These are phyloP conservation scores for Daldinia concentrica DNA, from an alignment of 495 filamentous ascomycete species.

Conservation along the genomic window DNA sequence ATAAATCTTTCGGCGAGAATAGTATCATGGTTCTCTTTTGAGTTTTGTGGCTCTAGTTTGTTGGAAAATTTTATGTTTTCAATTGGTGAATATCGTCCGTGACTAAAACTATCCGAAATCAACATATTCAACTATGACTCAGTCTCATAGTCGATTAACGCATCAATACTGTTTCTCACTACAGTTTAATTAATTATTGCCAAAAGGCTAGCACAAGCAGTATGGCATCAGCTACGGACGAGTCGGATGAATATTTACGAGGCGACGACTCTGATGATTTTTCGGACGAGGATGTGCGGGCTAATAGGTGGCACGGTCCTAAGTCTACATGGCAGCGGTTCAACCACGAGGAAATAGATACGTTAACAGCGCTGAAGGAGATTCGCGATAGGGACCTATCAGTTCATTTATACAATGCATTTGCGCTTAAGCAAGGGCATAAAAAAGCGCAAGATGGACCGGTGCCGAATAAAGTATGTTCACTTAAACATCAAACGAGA, in stretches of 20 bases:
- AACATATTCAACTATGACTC: slow-evolving; percentile 5
- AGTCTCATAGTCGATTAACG: not conserved
- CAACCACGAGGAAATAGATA: slow-evolving; percentile 66
- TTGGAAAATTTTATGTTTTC: slow-evolving; percentile 9
- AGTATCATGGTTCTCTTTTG: not conserved
- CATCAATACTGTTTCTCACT: not conserved
- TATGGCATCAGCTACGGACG: slow-evolving; percentile 37
- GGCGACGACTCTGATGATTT: slow-evolving; percentile 38
- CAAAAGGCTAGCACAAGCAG: not conserved
- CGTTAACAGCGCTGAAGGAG: slow-evolving; percentile 66
- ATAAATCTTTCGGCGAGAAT: slow-evolving; percentile 10
- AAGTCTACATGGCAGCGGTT: slow-evolving; percentile 66
- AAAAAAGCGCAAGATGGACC: slow-evolving; percentile 9
- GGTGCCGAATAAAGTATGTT: slow-evolving; percentile 15
- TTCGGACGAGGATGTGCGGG: slow-evolving; percentile 48
- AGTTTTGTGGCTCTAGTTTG: slow-evolving; percentile 5
- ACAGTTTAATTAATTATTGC: not conserved
- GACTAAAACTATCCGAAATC: slow-evolving; percentile 2
- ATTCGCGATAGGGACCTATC: slow-evolving; percentile 69
- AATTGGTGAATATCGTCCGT: not conserved
- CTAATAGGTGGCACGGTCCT: slow-evolving; percentile 64
- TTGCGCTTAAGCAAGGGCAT: slow-evolving; percentile 60
- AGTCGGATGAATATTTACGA: slow-evolving; percentile 34
- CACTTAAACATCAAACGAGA: not conserved
- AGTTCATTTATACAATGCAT: slow-evolving; percentile 80